phyloP scores from a whole-genome alignment of 2,329 filamentous ascomycete genomes.

The Plectosphaerella sp. region DNA sequence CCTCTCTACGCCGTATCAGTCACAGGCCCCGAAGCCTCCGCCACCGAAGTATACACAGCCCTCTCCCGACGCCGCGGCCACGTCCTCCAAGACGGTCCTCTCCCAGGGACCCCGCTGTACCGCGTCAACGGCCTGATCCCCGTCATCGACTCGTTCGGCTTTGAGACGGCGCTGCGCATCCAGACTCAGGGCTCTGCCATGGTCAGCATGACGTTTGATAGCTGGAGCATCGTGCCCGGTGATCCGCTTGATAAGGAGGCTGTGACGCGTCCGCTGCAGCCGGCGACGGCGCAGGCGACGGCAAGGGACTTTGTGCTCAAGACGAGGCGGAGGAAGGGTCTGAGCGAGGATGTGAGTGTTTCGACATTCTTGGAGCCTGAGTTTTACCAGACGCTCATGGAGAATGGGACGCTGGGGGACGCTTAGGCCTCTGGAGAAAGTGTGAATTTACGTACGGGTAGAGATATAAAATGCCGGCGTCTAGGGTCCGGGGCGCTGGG shows the following conservation, averaged over 20 bases:
- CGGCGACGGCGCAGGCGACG: conserved; percentile 81
- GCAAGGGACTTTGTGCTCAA: conserved; percentile 96
- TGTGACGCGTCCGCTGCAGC: conserved; percentile 77
- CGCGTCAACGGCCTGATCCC: conserved; percentile 86
- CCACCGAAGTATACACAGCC: conserved; percentile 86
- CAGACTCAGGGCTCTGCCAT: conserved; percentile 92
- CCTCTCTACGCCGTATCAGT: conserved; percentile 90
- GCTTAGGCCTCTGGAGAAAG: conserved; percentile 13
- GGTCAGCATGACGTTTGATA: conserved; percentile 88
- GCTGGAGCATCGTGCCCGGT: conserved; percentile 92
- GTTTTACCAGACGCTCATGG: conserved; percentile 81
- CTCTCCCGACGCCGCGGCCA: conserved; percentile 85
- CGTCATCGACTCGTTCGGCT: conserved; percentile 95
- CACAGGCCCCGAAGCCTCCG: conserved; percentile 85
- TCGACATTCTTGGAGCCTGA: conserved; percentile 96
- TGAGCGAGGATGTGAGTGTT: conserved; percentile 93
- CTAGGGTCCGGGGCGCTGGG: not conserved
- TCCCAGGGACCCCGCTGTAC: conserved; percentile 92
- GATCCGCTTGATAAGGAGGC: conserved; percentile 90
- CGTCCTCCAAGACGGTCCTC: conserved; percentile 88
- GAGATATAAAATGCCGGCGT: not conserved
- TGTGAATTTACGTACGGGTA: not conserved
- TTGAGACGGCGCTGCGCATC: conserved; percentile 94
- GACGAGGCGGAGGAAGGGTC: conserved; percentile 85
- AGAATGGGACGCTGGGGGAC: conserved; percentile 78